Conservation (phyloP, 2,329 filamentous ascomycete species). For the Chrysosporium queenslandicum region DNA sequence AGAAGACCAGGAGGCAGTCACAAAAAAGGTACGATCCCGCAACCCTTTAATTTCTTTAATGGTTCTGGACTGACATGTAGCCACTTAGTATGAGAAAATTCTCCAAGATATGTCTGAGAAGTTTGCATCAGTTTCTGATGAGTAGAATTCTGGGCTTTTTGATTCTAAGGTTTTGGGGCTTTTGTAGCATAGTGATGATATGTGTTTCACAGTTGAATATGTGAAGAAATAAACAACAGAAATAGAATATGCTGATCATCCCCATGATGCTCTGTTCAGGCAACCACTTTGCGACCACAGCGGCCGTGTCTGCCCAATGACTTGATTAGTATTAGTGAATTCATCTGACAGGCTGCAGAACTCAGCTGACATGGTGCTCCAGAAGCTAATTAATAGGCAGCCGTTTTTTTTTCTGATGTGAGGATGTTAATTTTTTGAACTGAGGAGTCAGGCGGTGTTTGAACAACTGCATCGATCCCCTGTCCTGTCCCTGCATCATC, state of each 20-base stretch:
- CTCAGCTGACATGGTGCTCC: too few species aligned
- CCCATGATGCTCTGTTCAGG: not conserved
- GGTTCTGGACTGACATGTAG: constrained; percentile 35
- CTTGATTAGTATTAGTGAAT: too few species aligned
- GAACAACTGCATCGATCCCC: not conserved
- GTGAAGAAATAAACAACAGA: not conserved
- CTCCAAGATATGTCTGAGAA: constrained; percentile 91
- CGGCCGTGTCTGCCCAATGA: not conserved
- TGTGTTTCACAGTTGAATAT: not conserved
- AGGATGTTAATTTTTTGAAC: too few species aligned
- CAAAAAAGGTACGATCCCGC: constrained; percentile 62
- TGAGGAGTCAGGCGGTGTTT: not conserved
- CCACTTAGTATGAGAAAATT: constrained; percentile 74
- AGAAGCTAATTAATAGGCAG: not conserved
- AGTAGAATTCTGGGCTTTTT: constrained; percentile 46
- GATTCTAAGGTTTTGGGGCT: not conserved
- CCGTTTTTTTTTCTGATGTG: not conserved
- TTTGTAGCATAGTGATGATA: not conserved
- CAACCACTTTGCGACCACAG: not conserved
- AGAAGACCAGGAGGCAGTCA: constrained; percentile 66
- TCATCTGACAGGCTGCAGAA: too few species aligned
- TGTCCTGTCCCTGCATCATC: not conserved
- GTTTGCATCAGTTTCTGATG: constrained; percentile 90
- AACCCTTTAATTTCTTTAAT: constrained; percentile 2
- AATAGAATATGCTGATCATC: not conserved